Evolutionary conservation across 257 asterid species (phyloP).

Genomic region (Primulina eburnea): DNA sequence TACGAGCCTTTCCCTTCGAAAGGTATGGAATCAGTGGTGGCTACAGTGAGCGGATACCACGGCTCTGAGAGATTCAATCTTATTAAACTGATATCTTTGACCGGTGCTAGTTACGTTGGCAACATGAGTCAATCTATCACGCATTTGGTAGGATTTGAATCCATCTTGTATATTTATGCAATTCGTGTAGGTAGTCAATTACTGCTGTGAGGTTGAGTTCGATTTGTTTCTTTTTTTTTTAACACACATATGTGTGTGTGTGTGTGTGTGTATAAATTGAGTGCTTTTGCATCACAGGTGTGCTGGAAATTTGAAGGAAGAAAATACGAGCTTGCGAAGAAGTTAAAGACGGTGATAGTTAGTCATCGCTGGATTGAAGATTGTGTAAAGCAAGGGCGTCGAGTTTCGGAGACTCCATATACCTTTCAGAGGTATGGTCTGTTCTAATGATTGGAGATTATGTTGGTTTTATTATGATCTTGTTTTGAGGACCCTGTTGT

Average conservation of each 20-base stretch:
- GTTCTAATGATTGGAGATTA: slow-evolving; percentile 2
- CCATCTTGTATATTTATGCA: not conserved
- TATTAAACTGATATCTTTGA: slow-evolving; percentile 39
- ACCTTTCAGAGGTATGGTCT: slow-evolving; percentile 51
- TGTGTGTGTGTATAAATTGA: no score
- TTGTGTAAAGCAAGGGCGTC: slow-evolving; percentile 58
- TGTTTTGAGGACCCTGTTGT: not conserved
- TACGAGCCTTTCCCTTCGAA: slow-evolving; percentile 25
- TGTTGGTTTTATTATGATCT: not conserved
- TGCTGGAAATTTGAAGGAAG: slow-evolving; percentile 53
- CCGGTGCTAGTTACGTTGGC: slow-evolving; percentile 54
- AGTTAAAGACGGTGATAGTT: slow-evolving; percentile 43
- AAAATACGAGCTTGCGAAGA: slow-evolving; percentile 54
- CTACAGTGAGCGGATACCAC: slow-evolving; percentile 50
- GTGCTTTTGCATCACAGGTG: slow-evolving; percentile 36
- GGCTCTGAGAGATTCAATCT: slow-evolving; percentile 47
- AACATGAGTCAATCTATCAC: slow-evolving; percentile 41
- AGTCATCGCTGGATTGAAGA: slow-evolving; percentile 94
- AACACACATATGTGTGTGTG: no score
- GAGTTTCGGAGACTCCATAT: slow-evolving; percentile 59
- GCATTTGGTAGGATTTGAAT: slow-evolving; percentile 39
- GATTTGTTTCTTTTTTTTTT: not conserved
- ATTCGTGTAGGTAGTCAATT: not conserved
- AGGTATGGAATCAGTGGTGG: slow-evolving; percentile 70
- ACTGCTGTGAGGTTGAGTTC: slow-evolving; percentile 3